A percentile compares a stretch with the other conserved stretches of the same genome.
These are phyloP conservation scores for Kwoniella shivajii DNA, from an alignment of 1,284 basidiomycete species.

Conservation along the genomic window DNA sequence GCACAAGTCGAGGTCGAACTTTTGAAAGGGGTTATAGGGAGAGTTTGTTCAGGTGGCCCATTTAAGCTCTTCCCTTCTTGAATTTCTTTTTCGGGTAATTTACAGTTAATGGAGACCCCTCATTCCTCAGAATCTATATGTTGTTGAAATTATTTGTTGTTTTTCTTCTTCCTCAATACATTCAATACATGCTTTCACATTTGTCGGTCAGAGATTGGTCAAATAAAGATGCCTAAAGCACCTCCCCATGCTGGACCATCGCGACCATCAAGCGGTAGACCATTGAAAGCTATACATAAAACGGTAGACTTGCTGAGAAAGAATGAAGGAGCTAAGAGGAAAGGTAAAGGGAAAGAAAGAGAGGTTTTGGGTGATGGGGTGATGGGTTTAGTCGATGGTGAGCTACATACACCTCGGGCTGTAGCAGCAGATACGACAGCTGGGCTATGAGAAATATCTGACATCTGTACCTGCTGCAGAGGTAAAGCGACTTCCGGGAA, in stretches of 20 bases:
- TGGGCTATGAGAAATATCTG: no score
- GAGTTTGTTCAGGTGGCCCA: neutral
- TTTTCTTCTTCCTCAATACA: neutral
- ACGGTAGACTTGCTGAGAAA: slow-evolving; percentile 37
- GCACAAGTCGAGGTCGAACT: neutral
- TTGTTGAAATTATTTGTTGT: neutral
- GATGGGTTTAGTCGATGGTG: slow-evolving; percentile 33
- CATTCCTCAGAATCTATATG: neutral
- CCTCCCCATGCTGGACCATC: slow-evolving; percentile 14
- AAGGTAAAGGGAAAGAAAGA: slow-evolving; percentile 40
- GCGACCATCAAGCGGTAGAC: slow-evolving; percentile 3
- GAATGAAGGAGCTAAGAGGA: slow-evolving; percentile 21
- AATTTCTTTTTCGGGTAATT: neutral
- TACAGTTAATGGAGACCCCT: neutral
- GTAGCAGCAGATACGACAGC: no score
- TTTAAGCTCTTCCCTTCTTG: neutral
- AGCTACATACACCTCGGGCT: slow-evolving; percentile 3
- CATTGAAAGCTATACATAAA: slow-evolving; percentile 35
- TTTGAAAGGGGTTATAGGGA: neutral
- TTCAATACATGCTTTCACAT: neutral
- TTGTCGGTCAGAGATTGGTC: neutral
- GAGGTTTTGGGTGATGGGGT: slow-evolving; percentile 32
- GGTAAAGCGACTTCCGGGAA: slow-evolving; percentile 64
- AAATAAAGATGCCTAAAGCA: slow-evolving; percentile 13
- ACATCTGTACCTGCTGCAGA: neutral